A percentile compares a stretch with the other conserved stretches of the same genome.
Conservation (phyloP, 257 asterid species). For the Lavandula angustifolia region DNA sequence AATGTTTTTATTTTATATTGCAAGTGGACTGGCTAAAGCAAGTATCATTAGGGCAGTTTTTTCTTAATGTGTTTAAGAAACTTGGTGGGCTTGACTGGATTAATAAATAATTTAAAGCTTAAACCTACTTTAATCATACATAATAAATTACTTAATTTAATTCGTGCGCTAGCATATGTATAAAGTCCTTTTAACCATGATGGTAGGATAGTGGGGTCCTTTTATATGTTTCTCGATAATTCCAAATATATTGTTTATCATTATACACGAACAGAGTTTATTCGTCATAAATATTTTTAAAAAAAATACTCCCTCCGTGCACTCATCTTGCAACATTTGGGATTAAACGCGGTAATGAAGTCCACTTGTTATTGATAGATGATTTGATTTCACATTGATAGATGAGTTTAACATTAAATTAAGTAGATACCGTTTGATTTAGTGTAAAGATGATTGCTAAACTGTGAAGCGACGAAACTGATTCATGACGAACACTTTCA, state of each 20-base stretch:
- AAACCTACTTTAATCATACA: slow-evolving; percentile 39
- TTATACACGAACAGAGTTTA: too few relatives aligned
- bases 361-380: too few relatives aligned
- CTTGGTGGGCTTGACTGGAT: slow-evolving; percentile 36
- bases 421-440: background rate
- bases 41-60: slow-evolving; percentile 31
- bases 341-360: too few relatives aligned
- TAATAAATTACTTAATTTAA: slow-evolving; percentile 19
- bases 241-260: too few relatives aligned
- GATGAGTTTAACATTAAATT: background rate
- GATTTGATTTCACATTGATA: too few relatives aligned
- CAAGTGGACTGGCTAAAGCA: slow-evolving; percentile 43
- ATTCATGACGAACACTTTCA: too few relatives aligned
- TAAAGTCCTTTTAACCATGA: slow-evolving; percentile 10
- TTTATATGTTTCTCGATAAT: too few relatives aligned
- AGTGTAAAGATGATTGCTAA: background rate
- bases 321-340: too few relatives aligned
- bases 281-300: too few relatives aligned
- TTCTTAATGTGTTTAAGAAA: slow-evolving; percentile 33
- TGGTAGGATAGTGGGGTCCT: background rate
- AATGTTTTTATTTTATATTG: slow-evolving; percentile 25
- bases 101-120: slow-evolving; percentile 34
- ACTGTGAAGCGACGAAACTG: too few relatives aligned
- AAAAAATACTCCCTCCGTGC: too few relatives aligned
- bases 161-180: slow-evolving; percentile 9